Evolutionary conservation across 1,284 basidiomycete genomes (phyloP).

Genomic region (Golubevia sp.): DNA sequence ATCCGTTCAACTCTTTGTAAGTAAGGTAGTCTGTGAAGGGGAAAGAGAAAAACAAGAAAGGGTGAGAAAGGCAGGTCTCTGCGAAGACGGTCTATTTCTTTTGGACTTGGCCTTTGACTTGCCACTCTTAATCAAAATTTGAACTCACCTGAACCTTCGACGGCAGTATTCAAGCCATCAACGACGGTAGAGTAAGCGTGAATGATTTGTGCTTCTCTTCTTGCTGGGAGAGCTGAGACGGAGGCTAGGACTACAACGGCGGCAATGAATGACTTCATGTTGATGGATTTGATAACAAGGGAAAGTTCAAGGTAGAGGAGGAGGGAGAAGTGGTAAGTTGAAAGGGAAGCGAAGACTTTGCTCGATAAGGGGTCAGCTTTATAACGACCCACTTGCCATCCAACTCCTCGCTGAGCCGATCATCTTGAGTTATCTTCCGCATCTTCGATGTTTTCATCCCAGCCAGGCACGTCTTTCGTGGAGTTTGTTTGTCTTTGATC

Average conservation of each 20-base stretch:
- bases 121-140: too few species aligned
- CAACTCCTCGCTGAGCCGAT: too few species aligned
- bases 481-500: too few species aligned
- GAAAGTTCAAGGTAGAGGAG: not conserved
- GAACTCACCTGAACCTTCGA: not conserved
- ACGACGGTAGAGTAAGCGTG: not conserved
- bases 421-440: too few species aligned
- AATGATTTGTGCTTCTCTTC: not conserved
- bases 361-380: too few species aligned
- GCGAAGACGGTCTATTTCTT: too few species aligned
- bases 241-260: not conserved
- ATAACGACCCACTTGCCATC: too few species aligned
- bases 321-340: not conserved
- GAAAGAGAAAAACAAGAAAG: not conserved
- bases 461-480: too few species aligned
- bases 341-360: not conserved
- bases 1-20: not conserved
- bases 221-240: not conserved
- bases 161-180: not conserved
- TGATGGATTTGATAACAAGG: not conserved
- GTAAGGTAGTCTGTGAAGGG: not conserved
- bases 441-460: too few species aligned
- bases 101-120: too few species aligned
- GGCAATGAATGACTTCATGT: not conserved
- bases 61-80: too few species aligned